These are phyloP conservation scores for Diutina ranongensis DNA, from an alignment of 1,139 yeast genomes.

Conservation along the genomic window DNA sequence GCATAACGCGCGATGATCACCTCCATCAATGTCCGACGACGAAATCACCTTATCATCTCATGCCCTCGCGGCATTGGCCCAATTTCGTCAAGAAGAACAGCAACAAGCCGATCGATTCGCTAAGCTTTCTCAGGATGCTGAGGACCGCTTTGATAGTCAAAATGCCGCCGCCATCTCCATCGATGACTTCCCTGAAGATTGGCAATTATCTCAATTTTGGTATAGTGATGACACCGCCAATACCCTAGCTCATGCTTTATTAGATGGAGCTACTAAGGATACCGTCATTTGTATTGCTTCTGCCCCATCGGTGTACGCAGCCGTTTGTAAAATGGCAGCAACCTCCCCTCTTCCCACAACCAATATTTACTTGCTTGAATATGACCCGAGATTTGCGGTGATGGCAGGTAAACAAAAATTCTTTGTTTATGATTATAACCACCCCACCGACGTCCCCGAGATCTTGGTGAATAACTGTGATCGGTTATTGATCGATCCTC, in stretches of 20 bases:
- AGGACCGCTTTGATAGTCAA: constrained; percentile 29
- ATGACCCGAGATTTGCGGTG: constrained; percentile 60
- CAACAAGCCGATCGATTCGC: constrained; percentile 49
- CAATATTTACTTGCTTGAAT: constrained; percentile 66
- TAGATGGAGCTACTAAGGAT: constrained; percentile 62
- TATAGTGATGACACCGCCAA: constrained; percentile 65
- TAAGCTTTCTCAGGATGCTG: constrained; percentile 46
- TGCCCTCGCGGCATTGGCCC: constrained; percentile 68
- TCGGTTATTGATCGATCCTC: constrained; percentile 78
- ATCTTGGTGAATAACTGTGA: constrained; percentile 52
- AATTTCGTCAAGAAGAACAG: constrained; percentile 58
- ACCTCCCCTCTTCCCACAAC: constrained; percentile 46
- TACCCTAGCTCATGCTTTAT: constrained; percentile 50
- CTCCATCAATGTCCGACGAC: constrained; percentile 16
- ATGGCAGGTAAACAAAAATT: constrained; percentile 61
- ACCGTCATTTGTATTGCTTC: constrained; percentile 69
- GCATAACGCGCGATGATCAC: too few relatives aligned
- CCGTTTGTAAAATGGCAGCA: constrained; percentile 42
- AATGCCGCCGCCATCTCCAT: constrained; percentile 24
- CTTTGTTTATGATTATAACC: constrained; percentile 62
- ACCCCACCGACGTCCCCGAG: constrained; percentile 53
- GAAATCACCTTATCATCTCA: constrained; percentile 45
- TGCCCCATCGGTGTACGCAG: constrained; percentile 90
- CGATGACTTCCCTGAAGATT: constrained; percentile 72
- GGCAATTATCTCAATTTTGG: constrained; percentile 81